phyloP scores from a whole-genome alignment of 495 filamentous ascomycete genomes.

The Penicillium robsamsonii region DNA sequence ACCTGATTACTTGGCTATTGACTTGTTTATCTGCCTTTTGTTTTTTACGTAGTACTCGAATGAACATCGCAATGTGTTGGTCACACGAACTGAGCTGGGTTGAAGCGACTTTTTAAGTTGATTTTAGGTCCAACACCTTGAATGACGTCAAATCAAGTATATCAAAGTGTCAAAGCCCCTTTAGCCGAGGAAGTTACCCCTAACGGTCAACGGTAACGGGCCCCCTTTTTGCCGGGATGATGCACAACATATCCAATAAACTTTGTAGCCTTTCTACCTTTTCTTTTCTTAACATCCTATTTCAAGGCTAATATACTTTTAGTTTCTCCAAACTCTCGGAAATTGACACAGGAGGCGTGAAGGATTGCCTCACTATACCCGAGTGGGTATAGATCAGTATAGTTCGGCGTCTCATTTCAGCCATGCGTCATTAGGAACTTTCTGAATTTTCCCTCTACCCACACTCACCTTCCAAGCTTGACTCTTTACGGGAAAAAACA shows the following conservation, averaged over 20 bases:
- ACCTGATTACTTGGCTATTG: not conserved
- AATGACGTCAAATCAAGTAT: no score
- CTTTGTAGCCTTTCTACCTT: not conserved
- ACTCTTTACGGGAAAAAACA: not conserved
- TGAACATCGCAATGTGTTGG: not conserved
- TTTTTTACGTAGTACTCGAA: not conserved
- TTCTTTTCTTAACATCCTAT: not conserved
- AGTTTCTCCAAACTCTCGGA: conserved; percentile 24
- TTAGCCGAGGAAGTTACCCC: conserved; percentile 1
- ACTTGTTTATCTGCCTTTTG: not conserved
- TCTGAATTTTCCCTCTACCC: not conserved
- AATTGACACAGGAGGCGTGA: conserved; percentile 21
- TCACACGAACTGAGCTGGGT: not conserved
- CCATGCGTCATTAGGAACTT: conserved; percentile 19
- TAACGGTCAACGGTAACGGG: conserved; percentile 23
- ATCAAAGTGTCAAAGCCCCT: not conserved
- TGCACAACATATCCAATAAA: conserved; percentile 24
- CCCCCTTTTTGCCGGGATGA: conserved; percentile 19
- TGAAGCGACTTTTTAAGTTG: no score
- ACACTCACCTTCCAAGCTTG: not conserved
- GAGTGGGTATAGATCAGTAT: conserved; percentile 21
- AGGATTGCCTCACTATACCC: conserved; percentile 20
- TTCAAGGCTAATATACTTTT: conserved; percentile 7
- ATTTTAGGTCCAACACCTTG: no score
- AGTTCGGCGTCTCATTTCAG: conserved; percentile 13